phyloP scores from a whole-genome alignment of 306 rosid species.

The Inga laurina region DNA sequence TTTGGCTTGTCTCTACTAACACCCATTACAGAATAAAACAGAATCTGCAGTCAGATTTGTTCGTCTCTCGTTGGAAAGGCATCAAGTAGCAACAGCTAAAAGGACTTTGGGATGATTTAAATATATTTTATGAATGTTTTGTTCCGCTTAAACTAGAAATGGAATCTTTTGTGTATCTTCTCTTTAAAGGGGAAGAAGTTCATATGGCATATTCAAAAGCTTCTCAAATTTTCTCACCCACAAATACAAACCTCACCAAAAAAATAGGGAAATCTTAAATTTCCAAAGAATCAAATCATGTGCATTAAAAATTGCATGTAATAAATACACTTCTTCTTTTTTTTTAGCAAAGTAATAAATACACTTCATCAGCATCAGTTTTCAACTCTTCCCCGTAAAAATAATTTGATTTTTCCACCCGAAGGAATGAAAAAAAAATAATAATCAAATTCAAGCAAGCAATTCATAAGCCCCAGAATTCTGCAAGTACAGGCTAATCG shows the following conservation, averaged over 20 bases:
- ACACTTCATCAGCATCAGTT: neutral
- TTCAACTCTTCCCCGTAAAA: neutral
- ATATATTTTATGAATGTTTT: neutral
- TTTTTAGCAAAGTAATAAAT: neutral
- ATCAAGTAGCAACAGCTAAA: neutral
- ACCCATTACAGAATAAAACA: neutral
- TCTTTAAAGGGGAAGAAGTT: neutral
- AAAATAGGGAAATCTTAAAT: neutral
- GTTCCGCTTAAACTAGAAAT: neutral
- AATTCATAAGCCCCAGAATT: neutral
- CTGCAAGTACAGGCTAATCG: neutral
- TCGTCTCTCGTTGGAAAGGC: neutral
- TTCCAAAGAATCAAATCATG: neutral
- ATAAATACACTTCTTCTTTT: neutral
- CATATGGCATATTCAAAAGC: neutral
- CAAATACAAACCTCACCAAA: neutral
- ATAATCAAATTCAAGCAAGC: neutral
- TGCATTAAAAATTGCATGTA: neutral
- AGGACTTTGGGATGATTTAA: neutral
- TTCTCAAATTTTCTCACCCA: neutral
- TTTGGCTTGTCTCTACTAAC: neutral
- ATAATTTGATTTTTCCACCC: neutral
- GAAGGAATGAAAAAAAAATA: neutral
- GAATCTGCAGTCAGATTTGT: neutral
- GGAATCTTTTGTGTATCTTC: neutral